Evolutionary conservation across 75 land plant genomes (phyloP), one percentile per base, ranked within the genome.

Genomic region (Picea glauca): DNA sequence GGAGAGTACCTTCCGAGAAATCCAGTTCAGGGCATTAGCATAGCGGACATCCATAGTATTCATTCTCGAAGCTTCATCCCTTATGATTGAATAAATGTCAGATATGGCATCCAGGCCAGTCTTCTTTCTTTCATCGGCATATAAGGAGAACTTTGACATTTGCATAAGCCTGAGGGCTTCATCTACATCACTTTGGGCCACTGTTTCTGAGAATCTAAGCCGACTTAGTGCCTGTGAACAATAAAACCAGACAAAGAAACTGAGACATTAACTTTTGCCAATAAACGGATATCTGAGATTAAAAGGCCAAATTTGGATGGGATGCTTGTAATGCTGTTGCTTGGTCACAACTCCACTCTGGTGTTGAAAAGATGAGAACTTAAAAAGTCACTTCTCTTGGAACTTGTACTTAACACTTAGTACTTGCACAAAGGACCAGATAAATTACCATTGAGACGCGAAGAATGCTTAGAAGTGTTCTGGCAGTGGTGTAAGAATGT

Each of bases 101-200:
- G 99, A 96, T 60, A 96, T 94, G 3, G 98, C 92, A 87, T 96
- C 99, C 26, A 94, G 76, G 33, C 99, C 99, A 72, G 92, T 91
- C 85, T 84, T 94, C 79, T 84, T 90, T 54, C 88, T 91, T 70
- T 96, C 99, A 64, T 96, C 99, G 12, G 93, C 84, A 74, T 96
- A 96, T 17, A 96, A 67, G 15, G 99, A 96, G 87, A 91, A 96
- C 54, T 96, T 96, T 54, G 99, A 94, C 99, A 96, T 96, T 68
- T 94, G 95, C 95, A 96, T 96, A 14, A 96, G 84, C 72, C 99
- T 84, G 64, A 96, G 86, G 20, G 99, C 98, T 79, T 96, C 99
- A 79, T 96, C 99, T 31, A 96, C 89, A 84, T 96, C 99, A 89
- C 99, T 96, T 76, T 96, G 99, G 62, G 91, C 93, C 56, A 96